Conservation (phyloP, 2,329 filamentous ascomycete species). For the Penicillium frequentans region DNA sequence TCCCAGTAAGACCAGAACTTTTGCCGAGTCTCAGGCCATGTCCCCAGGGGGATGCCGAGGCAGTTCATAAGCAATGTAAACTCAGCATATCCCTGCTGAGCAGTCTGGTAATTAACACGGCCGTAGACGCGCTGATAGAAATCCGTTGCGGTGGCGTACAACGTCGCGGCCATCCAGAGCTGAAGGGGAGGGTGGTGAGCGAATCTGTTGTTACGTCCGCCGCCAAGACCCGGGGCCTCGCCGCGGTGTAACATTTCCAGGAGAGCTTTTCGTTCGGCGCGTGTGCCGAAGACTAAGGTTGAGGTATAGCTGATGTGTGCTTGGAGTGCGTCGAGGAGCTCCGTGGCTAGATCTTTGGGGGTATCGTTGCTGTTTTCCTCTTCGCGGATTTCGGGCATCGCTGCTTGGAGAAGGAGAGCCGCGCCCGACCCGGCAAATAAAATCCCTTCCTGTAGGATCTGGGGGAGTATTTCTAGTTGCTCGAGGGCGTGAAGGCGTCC, state of each 20-base stretch:
- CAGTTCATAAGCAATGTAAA: constrained; percentile 29
- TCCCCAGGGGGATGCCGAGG: constrained; percentile 26
- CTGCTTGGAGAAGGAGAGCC: constrained; percentile 36
- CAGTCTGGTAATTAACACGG: constrained; percentile 30
- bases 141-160: constrained; percentile 39
- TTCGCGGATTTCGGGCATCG: constrained; percentile 25
- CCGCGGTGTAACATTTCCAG: constrained; percentile 25
- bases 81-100: constrained; percentile 33
- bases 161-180: constrained; percentile 36
- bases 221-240: background rate
- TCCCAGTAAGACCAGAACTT: constrained; percentile 41
- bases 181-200: constrained; percentile 21
- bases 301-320: constrained; percentile 33
- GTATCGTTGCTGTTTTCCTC: constrained; percentile 5
- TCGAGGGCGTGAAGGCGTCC: constrained; percentile 31
- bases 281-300: constrained; percentile 34
- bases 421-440: constrained; percentile 35
- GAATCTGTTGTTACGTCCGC: constrained; percentile 18
- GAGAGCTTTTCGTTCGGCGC: constrained; percentile 29
- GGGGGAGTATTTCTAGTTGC: constrained; percentile 34
- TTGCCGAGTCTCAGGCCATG: constrained; percentile 32
- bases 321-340: constrained; percentile 32
- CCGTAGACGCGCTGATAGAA: constrained; percentile 40
- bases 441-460: constrained; percentile 38
- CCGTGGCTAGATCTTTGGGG: constrained; percentile 25